Evolutionary conservation across 1,284 basidiomycete species (phyloP).

Genomic region (Cryptococcus maquisensis): DNA sequence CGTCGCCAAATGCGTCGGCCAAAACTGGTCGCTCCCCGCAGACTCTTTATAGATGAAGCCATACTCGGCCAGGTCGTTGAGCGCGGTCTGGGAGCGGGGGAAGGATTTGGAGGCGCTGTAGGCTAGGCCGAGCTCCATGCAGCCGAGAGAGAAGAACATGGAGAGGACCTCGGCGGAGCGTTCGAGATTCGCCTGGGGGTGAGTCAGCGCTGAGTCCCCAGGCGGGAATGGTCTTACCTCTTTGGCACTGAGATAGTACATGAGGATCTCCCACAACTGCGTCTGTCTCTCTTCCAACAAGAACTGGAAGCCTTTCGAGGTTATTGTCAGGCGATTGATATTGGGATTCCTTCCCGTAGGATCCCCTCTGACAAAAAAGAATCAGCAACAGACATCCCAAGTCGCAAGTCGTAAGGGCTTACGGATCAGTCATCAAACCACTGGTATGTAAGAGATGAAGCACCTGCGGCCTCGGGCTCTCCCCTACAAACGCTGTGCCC

Average conservation of each 20-base stretch:
- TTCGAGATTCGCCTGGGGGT: constrained; percentile 68
- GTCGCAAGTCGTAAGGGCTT: constrained; percentile 29
- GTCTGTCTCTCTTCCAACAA: constrained; percentile 92
- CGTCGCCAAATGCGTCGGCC: constrained; percentile 92
- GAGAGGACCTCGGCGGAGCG: constrained; percentile 90
- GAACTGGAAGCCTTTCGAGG: constrained; percentile 94
- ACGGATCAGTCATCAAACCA: constrained; percentile 69
- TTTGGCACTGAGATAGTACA: constrained; percentile 63
- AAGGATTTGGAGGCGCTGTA: constrained; percentile 82
- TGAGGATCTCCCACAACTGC: constrained; percentile 93
- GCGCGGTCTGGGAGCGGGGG: constrained; percentile 74
- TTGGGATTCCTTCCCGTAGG: constrained; percentile 22
- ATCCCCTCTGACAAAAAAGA: not conserved
- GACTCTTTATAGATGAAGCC: constrained; percentile 83
- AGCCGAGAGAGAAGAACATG: constrained; percentile 92
- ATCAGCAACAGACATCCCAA: constrained; percentile 17
- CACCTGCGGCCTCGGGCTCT: constrained; percentile 62
- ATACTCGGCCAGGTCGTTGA: constrained; percentile 89
- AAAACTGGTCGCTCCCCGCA: constrained; percentile 64
- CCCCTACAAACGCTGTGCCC: constrained; percentile 57
- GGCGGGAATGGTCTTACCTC: constrained; percentile 26
- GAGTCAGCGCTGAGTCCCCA: constrained; percentile 9
- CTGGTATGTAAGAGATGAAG: constrained; percentile 76
- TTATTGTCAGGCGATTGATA: constrained; percentile 65
- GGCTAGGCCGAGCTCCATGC: constrained; percentile 88